Evolutionary conservation across 495 filamentous ascomycete genomes (phyloP).

Genomic region (Corynascus novoguineensis): DNA sequence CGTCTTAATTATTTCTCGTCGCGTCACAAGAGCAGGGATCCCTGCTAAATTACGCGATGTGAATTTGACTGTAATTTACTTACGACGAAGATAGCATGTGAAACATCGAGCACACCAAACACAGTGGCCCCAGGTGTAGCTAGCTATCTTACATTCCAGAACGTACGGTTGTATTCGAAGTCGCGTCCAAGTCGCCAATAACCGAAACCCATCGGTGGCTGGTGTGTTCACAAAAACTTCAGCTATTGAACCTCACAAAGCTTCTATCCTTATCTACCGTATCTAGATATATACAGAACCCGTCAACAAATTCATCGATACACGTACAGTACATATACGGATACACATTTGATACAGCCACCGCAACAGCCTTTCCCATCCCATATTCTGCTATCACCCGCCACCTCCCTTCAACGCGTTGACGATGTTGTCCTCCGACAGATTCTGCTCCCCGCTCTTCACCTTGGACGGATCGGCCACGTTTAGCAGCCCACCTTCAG

Average conservation of each 20-base stretch:
- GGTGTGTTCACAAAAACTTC: too few relatives aligned
- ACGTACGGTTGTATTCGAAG: too few relatives aligned
- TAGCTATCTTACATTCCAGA: too few relatives aligned
- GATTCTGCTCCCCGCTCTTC: background rate
- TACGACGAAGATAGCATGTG: background rate
- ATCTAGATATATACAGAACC: too few relatives aligned
- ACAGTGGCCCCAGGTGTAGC: too few relatives aligned
- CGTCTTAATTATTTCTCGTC: background rate
- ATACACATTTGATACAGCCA: background rate
- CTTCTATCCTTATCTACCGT: too few relatives aligned
- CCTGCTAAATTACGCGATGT: background rate
- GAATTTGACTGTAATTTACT: background rate
- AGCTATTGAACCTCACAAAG: too few relatives aligned
- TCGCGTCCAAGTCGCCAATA: too few relatives aligned
- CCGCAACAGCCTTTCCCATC: background rate
- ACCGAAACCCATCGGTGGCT: too few relatives aligned
- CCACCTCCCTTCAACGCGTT: slow-evolving; percentile 1
- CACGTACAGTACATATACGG: too few relatives aligned
- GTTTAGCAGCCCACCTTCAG: background rate
- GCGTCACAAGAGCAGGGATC: background rate
- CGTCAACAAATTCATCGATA: too few relatives aligned
- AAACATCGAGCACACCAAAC: too few relatives aligned
- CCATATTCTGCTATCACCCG: background rate
- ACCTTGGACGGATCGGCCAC: background rate
- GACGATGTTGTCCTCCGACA: slow-evolving; percentile 4